Evolutionary conservation across 1,284 basidiomycete species (phyloP), one percentile per base, ranked within the genome.

Genomic region (Marasmius oreades): DNA sequence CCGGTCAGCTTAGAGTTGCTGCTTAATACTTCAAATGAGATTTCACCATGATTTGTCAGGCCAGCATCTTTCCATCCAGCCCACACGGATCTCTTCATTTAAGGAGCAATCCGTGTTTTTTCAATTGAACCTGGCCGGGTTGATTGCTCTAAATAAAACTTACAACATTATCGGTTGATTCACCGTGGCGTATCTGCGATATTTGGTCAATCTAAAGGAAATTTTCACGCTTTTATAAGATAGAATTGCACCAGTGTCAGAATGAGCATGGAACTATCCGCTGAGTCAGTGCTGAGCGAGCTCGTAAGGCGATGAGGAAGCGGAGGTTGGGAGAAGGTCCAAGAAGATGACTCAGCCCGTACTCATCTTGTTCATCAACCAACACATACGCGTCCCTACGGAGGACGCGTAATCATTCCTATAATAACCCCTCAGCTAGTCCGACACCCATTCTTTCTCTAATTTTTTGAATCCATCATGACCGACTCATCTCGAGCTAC

Each of bases 1-100:
- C 37, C 5, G 10, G 22, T 16, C 37, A 43, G 55, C 51, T 33
- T 20, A 20, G 22, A 48, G 56, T 31, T 28, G 28, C 7, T 33
- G 14, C 26, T 3, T 18, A 7, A n/a, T 28, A 28, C 11, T 20
- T 31, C 10, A 10, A 31, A 14, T 20, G 8, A 12, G 56, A 22
- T 72, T 78, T 69, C 66, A 88, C 93, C 93, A 69, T 94, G 90
- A 62, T 86, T 86, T 16, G 90, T 89, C 4, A 95, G 77, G 0
- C 90, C 84, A 1, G 93, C 85, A 70, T 96, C 92, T 58, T 79
- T 80, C 81, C 88, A 92, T 10, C 93, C 93, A 24, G 92, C 91
- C 92, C 92, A 95, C 6, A 84, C 65, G 1, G 71, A 66, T 57
- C 68, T 76, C 82, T 86, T n/a, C n/a, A n/a, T 53, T 45, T 28